Base-by-base conservation (phyloP, 2,329 filamentous ascomycete genomes). In the Aspergillus clavatus region DNA sequence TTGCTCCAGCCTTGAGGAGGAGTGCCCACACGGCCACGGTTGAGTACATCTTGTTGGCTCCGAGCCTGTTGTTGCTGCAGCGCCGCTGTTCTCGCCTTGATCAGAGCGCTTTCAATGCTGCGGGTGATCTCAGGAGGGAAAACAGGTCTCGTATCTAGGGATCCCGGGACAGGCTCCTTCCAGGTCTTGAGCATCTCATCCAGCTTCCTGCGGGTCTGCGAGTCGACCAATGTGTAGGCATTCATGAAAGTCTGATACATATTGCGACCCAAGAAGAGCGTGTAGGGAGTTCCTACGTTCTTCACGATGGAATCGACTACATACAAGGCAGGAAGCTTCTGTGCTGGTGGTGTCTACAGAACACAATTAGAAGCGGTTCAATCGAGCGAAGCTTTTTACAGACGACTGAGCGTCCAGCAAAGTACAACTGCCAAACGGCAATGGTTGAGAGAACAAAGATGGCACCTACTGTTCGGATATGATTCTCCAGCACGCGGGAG, bases 221-320 rank as follows among this genome's bases (percentile, higher is more conserved):
- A 79, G 59, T 95, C 89, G 51, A 97, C 90, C 48, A 94, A 80
- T 3, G 86, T 87, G 65, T 97, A 98, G 28, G 93, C 87, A 60
- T 94, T 88, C 89, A 97, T 96, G 65, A 95, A 98, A 4, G 89
- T 97, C 57, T 84, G 81, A 70, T 91, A 97, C 29, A 98, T 80
- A 61, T 91, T 91, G 31, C 88, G 84, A 42, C 90, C 89, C 54
- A 98, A 86, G 67, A 95, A 97, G 10, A 97, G 78, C 0, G 91
- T 97, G 69, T 98, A 98, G 6, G 93, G 93, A 1, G 91, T 96
- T 50, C 93, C 93, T 51, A 98, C 89, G 74, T 98, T 97, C 71
- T 98, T 98, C 64, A 95, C 90, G 50, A 98, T 91, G 12, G 91
- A 97, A 71, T 98, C 93, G 62, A 98, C 84, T 54, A 98, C 88